phyloP scores from a whole-genome alignment of 768 basidiomycete genomes.

The Leccinum incarnatum region DNA sequence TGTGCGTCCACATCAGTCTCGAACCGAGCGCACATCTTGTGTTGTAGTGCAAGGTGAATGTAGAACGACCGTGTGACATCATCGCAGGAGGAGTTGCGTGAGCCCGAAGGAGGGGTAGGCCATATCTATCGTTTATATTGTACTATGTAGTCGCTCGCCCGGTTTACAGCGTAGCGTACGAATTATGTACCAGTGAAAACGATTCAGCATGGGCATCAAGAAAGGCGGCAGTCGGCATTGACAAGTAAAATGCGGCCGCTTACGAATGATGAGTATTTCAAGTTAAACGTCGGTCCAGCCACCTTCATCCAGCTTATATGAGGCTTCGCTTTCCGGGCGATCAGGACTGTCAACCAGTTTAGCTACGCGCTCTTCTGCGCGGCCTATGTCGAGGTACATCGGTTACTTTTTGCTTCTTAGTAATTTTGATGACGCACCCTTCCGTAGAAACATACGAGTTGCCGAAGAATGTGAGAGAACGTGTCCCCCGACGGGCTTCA shows the following conservation, averaged over 20 bases:
- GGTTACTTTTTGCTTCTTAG: not conserved
- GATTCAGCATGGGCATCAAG: not conserved
- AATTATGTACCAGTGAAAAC: not conserved
- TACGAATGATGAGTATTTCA: slow-evolving; percentile 14
- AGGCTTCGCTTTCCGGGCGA: slow-evolving; percentile 85
- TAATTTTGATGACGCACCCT: slow-evolving; percentile 48
- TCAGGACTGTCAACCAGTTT: slow-evolving; percentile 90
- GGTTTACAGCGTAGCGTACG: not conserved
- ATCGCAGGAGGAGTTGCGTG: too few relatives aligned
- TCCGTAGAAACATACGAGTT: slow-evolving; percentile 82
- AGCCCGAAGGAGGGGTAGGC: too few relatives aligned
- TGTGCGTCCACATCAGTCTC: too few relatives aligned
- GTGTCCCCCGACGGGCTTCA: slow-evolving; percentile 90
- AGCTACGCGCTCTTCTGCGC: slow-evolving; percentile 87
- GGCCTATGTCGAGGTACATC: slow-evolving; percentile 45
- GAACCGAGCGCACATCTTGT: too few relatives aligned
- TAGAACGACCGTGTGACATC: too few relatives aligned
- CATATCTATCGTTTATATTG: too few relatives aligned
- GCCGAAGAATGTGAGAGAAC: slow-evolving; percentile 88
- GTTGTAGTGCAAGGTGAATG: too few relatives aligned
- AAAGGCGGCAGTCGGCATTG: not conserved
- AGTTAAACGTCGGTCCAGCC: slow-evolving; percentile 79
- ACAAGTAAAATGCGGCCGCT: not conserved
- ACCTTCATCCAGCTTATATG: slow-evolving; percentile 88
- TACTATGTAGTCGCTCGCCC: not conserved